Conservation (phyloP, 345 rosid genomes). For the Syzygium jambos region DNA sequence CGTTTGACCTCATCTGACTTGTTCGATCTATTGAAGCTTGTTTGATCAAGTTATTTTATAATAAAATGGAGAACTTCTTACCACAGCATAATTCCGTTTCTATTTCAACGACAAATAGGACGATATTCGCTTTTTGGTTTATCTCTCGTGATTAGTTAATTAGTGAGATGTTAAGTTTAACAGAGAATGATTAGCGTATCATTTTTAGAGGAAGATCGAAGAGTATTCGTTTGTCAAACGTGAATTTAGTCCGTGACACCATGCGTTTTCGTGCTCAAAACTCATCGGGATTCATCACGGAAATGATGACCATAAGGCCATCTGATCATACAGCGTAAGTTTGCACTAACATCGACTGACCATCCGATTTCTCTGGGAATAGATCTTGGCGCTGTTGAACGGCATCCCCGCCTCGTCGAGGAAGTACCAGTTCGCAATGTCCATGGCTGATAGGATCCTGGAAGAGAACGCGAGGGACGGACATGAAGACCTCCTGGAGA, state of each 20-base stretch:
- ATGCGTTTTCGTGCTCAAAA: background rate
- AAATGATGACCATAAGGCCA: background rate
- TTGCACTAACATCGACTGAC: background rate
- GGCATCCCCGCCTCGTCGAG: slow-evolving; percentile 62
- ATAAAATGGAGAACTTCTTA: background rate
- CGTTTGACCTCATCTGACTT: no score
- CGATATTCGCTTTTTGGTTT: background rate
- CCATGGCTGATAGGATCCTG: slow-evolving; percentile 75
- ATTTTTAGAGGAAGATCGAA: background rate
- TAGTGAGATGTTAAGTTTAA: background rate
- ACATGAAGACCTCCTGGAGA: slow-evolving; percentile 35
- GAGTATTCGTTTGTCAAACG: background rate
- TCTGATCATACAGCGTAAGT: background rate
- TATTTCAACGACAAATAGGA: background rate
- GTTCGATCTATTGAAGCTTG: background rate
- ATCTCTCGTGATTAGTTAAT: background rate
- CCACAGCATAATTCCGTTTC: background rate
- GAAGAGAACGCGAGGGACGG: slow-evolving; percentile 50
- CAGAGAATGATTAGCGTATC: background rate
- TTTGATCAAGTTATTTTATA: background rate
- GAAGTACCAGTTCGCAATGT: slow-evolving; percentile 66
- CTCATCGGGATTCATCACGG: background rate
- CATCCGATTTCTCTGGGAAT: background rate
- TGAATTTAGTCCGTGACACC: background rate
- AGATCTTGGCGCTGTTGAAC: slow-evolving; percentile 48